Base-by-base conservation (phyloP, 2,329 filamentous ascomycete genomes). In the Cadophora malorum region DNA sequence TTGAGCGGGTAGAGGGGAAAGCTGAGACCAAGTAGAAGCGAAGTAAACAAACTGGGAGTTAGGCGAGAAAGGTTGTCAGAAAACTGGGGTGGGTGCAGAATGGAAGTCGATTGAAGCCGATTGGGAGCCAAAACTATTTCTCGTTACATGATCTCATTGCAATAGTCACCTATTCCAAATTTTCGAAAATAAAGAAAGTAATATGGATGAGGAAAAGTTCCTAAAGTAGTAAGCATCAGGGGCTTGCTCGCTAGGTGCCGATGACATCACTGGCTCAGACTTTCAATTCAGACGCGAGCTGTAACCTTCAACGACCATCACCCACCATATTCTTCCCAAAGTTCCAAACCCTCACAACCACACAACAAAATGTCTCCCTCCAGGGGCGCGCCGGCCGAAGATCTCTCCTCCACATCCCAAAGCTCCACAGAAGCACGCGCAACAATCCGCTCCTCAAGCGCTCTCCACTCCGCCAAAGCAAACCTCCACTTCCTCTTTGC, bases 401-500 rank as follows among this genome's bases (percentile, higher is more conserved):
- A 63, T 14, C 41, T 67, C 23, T 62, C 63, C 35, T 65, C 64
- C 3, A 60, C 64, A 33, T 69, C 69, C 9, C 67, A 69, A 68
- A 60, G 64, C 41, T 68, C 66, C 23, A 74, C 75, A 41, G 74
- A 76, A 68, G 63, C 70, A 10, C 73, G 71, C 64, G 75, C 74
- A 45, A 71, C 75, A 52, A 65, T 74, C 25, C 67, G 66, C 58
- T 77, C 76, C 55, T 74, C 74, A 60, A 66, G 66, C 47, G 76
- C 76, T 33, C 72, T 77, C 33, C 45, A 58, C 23, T 73, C 72
- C 38, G 66, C 72, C 35, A 74, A 73, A 55, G 69, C 67, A 58
- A 78, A 78, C 67, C 58, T 77, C 16, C 64, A 74, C 19, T 78
- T 73, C 69, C 74, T 77, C 49, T 66, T 76, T 66, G 65, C 75